Evolutionary conservation across 305 asterid species (phyloP).

Genomic region (Solanum aculeatissimum): DNA sequence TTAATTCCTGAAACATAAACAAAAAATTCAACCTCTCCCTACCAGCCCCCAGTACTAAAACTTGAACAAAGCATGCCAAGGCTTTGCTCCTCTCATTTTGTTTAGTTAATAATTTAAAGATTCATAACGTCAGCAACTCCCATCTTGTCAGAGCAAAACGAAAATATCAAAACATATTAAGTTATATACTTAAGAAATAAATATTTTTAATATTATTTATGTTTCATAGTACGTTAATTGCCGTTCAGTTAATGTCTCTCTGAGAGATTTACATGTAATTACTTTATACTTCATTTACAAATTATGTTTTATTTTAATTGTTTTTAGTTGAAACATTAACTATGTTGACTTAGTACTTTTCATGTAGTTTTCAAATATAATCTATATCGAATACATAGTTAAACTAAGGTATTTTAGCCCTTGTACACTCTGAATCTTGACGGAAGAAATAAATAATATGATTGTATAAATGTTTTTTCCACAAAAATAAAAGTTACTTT

Average conservation of each 20-base stretch:
- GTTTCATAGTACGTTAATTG: not conserved
- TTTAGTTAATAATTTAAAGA: not conserved
- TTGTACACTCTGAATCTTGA: not conserved
- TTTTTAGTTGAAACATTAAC: not conserved
- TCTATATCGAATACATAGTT: too few species aligned
- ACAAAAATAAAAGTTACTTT: not conserved
- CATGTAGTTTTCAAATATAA: not conserved
- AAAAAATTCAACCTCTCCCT: not conserved
- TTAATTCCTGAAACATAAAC: not conserved
- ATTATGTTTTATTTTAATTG: fast-evolving
- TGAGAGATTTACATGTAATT: not conserved
- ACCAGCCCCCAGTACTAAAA: not conserved
- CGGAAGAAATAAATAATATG: not conserved
- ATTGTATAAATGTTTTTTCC: not conserved
- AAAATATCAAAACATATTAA: not conserved
- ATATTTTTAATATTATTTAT: not conserved
- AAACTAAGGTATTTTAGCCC: not conserved
- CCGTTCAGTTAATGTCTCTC: not conserved
- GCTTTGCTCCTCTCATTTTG: not conserved
- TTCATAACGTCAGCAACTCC: not conserved
- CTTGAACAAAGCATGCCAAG: not conserved
- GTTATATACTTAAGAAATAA: not conserved
- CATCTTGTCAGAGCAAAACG: not conserved
- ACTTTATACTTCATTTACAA: not conserved
- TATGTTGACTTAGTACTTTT: not conserved